These are phyloP conservation scores for Heteromeles arbutifolia DNA, from an alignment of 306 rosid species.

Conservation along the genomic window DNA sequence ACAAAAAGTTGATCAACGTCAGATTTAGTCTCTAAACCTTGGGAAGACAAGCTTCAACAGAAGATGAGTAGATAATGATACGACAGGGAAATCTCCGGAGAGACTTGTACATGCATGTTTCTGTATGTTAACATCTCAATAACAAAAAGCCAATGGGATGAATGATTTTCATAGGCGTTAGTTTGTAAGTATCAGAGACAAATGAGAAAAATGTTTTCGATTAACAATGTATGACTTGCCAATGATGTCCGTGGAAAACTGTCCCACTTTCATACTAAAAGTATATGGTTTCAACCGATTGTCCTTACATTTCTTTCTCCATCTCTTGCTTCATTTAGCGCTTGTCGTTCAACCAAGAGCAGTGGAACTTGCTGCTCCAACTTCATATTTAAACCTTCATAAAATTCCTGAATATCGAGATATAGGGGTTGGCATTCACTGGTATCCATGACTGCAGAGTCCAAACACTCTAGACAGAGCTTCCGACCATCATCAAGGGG, in stretches of 20 bases:
- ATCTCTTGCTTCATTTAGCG: conserved; percentile 93
- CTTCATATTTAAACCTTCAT: conserved; percentile 81
- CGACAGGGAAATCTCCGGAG: background rate
- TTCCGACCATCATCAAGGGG: conserved; percentile 83
- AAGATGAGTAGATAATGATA: background rate
- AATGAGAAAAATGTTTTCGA: background rate
- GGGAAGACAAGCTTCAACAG: background rate
- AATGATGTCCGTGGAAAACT: conserved; percentile 1
- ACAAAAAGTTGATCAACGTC: background rate
- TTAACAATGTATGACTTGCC: background rate
- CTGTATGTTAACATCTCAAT: background rate
- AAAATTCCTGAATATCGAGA: conserved; percentile 68
- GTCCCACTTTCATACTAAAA: conserved; percentile 3
- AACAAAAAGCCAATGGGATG: background rate
- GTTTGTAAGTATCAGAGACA: background rate
- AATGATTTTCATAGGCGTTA: background rate
- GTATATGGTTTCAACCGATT: conserved; percentile 17
- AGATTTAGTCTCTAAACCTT: background rate
- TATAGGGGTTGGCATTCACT: conserved; percentile 80
- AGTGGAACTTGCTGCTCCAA: conserved; percentile 87
- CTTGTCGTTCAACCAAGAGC: conserved; percentile 95
- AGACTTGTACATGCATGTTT: background rate
- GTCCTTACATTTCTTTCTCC: conserved; percentile 89
- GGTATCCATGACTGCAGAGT: conserved; percentile 91
- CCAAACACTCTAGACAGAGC: conserved; percentile 90